Conservation (phyloP, 805 yeast species). For the Suhomyces canberraensis region DNA sequence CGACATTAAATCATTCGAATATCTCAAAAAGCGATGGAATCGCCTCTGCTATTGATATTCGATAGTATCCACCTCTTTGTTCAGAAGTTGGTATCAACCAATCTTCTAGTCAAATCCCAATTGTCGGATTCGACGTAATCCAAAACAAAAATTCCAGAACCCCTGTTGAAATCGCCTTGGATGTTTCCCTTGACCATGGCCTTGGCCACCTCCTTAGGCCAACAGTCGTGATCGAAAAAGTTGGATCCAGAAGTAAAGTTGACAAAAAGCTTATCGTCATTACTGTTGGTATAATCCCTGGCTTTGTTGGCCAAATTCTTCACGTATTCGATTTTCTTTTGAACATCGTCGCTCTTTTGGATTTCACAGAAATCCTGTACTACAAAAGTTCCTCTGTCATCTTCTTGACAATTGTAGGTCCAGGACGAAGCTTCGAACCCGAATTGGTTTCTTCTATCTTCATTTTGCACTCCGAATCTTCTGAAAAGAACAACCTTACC, state of each 20-base stretch:
- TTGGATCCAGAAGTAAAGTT: conserved; percentile 75
- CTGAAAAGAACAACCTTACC: conserved; percentile 68
- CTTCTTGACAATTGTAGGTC: conserved; percentile 63
- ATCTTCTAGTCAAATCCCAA: conserved; percentile 52
- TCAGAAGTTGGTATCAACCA: conserved; percentile 51
- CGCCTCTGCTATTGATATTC: no score
- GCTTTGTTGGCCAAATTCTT: conserved; percentile 56
- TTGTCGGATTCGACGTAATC: conserved; percentile 63
- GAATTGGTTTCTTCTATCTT: conserved; percentile 38
- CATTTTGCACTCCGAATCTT: conserved; percentile 62
- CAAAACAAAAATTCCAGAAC: conserved; percentile 62
- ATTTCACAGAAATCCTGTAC: conserved; percentile 79
- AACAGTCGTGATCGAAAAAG: conserved; percentile 65
- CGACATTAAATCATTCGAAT: no score
- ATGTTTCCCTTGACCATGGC: conserved; percentile 45
- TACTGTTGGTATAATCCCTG: conserved; percentile 41
- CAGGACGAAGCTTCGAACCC: conserved; percentile 71
- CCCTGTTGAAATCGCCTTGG: conserved; percentile 48
- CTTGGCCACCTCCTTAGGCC: conserved; percentile 68
- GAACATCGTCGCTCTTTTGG: conserved; percentile 47
- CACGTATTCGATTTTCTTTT: conserved; percentile 55
- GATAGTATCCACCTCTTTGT: no score
- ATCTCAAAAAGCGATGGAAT: no score
- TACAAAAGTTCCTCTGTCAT: conserved; percentile 57
- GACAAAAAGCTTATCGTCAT: conserved; percentile 56